Percentiles rank a stretch among this genome's conserved stretches.
Conservation (phyloP, 2,329 filamentous ascomycete genomes). For the Sporothrix phasma region DNA sequence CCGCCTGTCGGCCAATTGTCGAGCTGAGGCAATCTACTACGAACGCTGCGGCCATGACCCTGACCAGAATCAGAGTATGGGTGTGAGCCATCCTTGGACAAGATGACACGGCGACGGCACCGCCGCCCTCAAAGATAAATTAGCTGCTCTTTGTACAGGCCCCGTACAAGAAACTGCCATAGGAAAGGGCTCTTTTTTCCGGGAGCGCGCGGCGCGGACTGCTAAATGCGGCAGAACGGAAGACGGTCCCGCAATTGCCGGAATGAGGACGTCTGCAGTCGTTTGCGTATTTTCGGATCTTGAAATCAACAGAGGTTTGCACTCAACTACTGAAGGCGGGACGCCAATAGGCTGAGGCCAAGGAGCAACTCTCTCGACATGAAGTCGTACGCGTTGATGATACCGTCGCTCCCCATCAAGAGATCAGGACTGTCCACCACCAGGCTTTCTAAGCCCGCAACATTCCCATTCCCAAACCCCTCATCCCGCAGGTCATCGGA, state of each 20-base stretch:
- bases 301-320: no score
- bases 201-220: neutral
- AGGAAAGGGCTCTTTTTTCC: neutral
- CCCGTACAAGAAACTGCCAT: neutral
- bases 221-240: constrained; percentile 12
- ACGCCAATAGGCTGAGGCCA: no score
- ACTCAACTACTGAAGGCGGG: no score
- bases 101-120: neutral
- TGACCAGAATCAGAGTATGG: neutral
- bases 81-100: neutral
- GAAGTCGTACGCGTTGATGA: no score
- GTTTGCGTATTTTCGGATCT: no score
- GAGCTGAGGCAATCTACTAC: neutral
- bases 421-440: no score
- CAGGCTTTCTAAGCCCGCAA: no score
- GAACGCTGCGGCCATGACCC: neutral
- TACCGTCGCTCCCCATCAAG: no score
- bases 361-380: no score
- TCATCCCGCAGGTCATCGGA: no score
- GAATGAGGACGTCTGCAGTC: neutral
- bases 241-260: neutral
- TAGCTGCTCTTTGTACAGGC: neutral
- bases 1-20: neutral
- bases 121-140: neutral
- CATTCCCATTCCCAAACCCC: no score